Evolutionary conservation across 2,329 filamentous ascomycete species (phyloP), one percentile per base, ranked within the genome.

Genomic region (Ascochyta clinopodiicola): DNA sequence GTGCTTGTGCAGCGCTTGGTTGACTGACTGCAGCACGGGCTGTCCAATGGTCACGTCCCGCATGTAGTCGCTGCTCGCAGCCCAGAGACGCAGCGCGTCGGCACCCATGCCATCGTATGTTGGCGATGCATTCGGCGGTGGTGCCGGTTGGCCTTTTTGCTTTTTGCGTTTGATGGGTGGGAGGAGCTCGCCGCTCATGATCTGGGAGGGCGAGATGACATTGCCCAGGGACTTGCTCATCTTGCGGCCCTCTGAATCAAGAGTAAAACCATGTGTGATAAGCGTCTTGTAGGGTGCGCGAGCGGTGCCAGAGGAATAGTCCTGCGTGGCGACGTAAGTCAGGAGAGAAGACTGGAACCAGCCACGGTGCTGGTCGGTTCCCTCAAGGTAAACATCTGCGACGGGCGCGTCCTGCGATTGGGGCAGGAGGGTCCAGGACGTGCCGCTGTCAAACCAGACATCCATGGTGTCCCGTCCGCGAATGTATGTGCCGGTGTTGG

Each of bases 221-320:
- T 99, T 99, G 15, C 95, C 95, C 1, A 97, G 79, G 0, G 92
- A 97, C 76, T 99, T 99, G 72, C 93, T 97, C 95, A 99, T 99
- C 76, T 99, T 99, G 72, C 91, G 92, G n/a, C 93, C 93, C 32
- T 90, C 80, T 44, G 89, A 84, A 67, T 99, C 95, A 2, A 99
- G 84, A 0, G 92, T 93, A 73, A 99, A 99, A 1, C 95, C 95
- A 71, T 99, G 95, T 0, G 95, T 99, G 57, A 97, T 88, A n/a
- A 99, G 81, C 3, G 86, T 90, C 69, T 88, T 90, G 79, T 96
- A 99, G 0, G 95, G 95, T 0, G 94, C 82, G 6, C 48, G 39
- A 6, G 51, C 49, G 0, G 60, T 46, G 4, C 39, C 54, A 3
- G 52, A 56, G 5, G 47, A 51, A 15, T 67, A 68, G 2, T 65